A percentile compares a stretch with the other conserved stretches of the same genome.
Conservation (phyloP, 2,329 filamentous ascomycete genomes). For the Blastomyces percursus region DNA sequence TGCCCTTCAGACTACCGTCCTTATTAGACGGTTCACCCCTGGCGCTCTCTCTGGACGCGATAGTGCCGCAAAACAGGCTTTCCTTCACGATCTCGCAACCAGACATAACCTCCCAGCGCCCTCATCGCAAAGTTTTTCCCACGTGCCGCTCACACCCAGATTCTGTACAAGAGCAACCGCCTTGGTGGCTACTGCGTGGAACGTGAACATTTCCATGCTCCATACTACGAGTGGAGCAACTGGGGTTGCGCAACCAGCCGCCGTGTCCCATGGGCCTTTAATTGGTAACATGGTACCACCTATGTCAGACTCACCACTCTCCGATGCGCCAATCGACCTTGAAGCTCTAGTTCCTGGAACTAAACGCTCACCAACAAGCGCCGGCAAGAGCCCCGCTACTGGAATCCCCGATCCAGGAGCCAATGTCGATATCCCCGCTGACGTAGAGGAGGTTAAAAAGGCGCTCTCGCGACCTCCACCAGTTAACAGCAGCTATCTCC, state of each 20-base stretch:
- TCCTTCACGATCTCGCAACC: neutral
- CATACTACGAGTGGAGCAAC: neutral
- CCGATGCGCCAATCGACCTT: neutral
- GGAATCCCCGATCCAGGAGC: constrained; percentile 41
- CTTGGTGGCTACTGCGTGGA: neutral
- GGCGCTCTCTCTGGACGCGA: neutral
- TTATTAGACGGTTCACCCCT: neutral
- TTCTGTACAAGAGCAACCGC: neutral
- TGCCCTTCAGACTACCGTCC: neutral
- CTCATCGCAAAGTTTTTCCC: neutral
- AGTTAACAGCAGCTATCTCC: constrained; percentile 71
- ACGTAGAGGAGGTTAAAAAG: constrained; percentile 48
- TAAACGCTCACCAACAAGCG: neutral
- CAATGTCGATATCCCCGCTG: constrained; percentile 41
- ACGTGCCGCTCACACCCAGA: neutral
- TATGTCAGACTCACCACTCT: neutral
- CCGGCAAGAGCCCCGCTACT: constrained; percentile 4
- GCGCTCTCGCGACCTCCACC: constrained; percentile 57
- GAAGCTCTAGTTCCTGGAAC: neutral
- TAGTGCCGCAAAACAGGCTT: neutral
- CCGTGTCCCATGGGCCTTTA: neutral
- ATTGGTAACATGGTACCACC: neutral
- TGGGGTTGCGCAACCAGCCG: neutral
- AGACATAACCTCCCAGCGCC: neutral
- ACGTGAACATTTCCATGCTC: neutral